These are phyloP conservation scores for Syzygium malaccense DNA, from an alignment of 441 rosid genomes.

Conservation along the genomic window DNA sequence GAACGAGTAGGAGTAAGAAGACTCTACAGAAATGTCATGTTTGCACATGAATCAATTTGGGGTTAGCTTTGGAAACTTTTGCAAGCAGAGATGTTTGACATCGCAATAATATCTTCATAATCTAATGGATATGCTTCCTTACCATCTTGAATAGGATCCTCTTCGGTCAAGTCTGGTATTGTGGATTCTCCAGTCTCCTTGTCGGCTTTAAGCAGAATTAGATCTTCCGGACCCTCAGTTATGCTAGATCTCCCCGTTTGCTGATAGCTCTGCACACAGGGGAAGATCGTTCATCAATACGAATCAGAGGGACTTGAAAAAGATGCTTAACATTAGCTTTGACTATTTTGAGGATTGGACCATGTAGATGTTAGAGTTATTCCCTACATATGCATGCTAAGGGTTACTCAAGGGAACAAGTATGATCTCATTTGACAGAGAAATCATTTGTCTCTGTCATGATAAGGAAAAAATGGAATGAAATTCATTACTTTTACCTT, in stretches of 20 bases:
- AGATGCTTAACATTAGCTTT: neutral
- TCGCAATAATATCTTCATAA: neutral
- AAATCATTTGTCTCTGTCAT: neutral
- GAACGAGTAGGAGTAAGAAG: neutral
- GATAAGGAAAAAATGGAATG: neutral
- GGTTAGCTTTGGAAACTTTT: neutral
- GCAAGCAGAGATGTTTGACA: neutral
- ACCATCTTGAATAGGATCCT: neutral
- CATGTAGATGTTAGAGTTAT: neutral
- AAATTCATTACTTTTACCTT: neutral
- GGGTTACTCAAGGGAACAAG: neutral
- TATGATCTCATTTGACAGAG: neutral
- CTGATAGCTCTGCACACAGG: neutral
- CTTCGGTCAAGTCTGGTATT: neutral
- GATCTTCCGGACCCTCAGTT: neutral
- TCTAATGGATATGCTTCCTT: neutral
- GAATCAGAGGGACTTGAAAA: neutral
- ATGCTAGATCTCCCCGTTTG: neutral
- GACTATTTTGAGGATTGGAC: neutral
- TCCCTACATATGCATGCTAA: neutral
- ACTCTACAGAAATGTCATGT: neutral
- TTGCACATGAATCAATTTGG: neutral
- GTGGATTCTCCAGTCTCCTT: neutral
- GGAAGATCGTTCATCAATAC: neutral
- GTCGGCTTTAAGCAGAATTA: neutral